Evolutionary conservation across 139 green algal species (phyloP).

Genomic region (Astrephomene gubernaculifera): DNA sequence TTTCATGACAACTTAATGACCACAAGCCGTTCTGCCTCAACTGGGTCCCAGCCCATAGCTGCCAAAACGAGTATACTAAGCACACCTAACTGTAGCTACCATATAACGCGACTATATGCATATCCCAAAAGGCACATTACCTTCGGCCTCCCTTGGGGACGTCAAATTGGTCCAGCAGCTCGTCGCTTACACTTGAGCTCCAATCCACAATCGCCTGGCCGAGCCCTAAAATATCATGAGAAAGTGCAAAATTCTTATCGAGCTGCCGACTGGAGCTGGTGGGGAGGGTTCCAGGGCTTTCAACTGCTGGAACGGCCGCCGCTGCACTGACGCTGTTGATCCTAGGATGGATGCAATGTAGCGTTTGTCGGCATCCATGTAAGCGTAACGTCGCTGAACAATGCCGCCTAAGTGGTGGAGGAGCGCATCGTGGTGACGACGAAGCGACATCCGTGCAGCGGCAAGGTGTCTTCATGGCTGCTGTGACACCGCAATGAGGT

Average conservation of each 20-base stretch:
- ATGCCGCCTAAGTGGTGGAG: not conserved
- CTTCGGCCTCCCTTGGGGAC: conserved; percentile 24
- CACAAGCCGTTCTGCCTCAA: too few relatives aligned
- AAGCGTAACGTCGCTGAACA: not conserved
- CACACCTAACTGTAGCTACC: too few relatives aligned
- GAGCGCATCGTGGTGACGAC: not conserved
- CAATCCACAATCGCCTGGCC: conserved; percentile 34
- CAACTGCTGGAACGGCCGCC: conserved; percentile 3
- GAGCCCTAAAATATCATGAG: conserved; percentile 7
- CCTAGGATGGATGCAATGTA: conserved; percentile 6
- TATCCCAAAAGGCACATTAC: too few relatives aligned
- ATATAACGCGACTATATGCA: too few relatives aligned
- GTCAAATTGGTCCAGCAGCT: not conserved
- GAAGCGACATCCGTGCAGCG: not conserved
- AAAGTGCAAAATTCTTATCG: not conserved
- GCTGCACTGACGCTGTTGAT: conserved; percentile 11
- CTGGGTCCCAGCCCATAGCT: too few relatives aligned
- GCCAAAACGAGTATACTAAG: too few relatives aligned
- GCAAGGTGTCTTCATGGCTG: conserved; percentile 1
- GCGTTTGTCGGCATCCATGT: not conserved
- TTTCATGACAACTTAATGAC: too few relatives aligned
- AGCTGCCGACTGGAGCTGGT: not conserved
- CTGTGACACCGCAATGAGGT: too few relatives aligned
- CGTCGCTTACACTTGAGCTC: not conserved
- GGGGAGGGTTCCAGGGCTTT: not conserved